A percentile compares a stretch with the other conserved stretches of the same genome.
Conservation (phyloP, 2,329 filamentous ascomycete genomes). For the Aureobasidium pullulans region DNA sequence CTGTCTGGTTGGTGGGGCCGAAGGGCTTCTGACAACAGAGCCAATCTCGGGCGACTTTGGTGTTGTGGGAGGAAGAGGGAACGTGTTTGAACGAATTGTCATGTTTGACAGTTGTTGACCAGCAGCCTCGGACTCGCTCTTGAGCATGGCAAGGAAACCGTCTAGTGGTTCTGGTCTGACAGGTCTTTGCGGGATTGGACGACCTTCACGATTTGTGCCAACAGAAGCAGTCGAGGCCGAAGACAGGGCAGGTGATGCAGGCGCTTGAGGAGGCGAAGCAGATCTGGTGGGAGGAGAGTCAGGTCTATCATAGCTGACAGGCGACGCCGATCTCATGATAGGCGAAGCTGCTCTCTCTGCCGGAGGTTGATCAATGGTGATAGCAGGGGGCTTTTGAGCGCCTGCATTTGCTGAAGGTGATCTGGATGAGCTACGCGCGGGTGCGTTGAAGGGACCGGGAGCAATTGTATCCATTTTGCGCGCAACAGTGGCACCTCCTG, state of each 20-base stretch:
- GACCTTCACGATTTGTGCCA: constrained; percentile 8
- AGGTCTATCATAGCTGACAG: neutral
- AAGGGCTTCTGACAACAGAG: constrained; percentile 4
- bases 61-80: constrained; percentile 4
- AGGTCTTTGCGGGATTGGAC: constrained; percentile 26
- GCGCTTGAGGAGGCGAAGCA: neutral
- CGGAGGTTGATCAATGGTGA: neutral
- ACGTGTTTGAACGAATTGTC: constrained; percentile 15
- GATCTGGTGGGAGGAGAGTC: neutral
- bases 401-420: neutral
- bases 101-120: constrained; percentile 4
- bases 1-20: constrained; percentile 4
- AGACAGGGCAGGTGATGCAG: constrained; percentile 4
- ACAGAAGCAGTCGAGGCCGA: neutral
- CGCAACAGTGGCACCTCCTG: constrained; percentile 37
- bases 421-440: neutral
- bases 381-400: neutral
- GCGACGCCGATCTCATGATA: neutral
- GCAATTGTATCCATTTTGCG: constrained; percentile 55
- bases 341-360: constrained; percentile 4
- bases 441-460: constrained; percentile 54
- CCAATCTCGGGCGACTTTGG: neutral
- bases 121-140: constrained; percentile 12
- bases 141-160: constrained; percentile 16
- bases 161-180: constrained; percentile 23